Evolutionary conservation across 2,329 filamentous ascomycete genomes (phyloP).

Genomic region (Exophiala xenobiotica): DNA sequence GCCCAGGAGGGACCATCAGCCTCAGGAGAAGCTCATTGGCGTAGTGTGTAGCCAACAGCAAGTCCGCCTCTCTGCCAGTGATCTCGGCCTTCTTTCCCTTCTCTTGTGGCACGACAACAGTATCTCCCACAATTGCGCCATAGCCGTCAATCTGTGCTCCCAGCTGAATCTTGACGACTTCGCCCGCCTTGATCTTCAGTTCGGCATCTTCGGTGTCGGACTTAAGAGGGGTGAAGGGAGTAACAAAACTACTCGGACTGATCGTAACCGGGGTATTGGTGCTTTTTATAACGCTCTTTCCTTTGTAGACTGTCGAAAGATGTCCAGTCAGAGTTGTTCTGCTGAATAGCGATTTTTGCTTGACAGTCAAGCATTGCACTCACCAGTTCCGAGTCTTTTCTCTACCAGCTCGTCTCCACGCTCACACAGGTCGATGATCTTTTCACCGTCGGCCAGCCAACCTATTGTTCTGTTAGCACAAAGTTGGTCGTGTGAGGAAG

Average conservation of each 20-base stretch:
- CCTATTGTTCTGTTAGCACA: conserved; percentile 40
- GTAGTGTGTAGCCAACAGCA: conserved; percentile 88
- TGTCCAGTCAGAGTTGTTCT: background rate
- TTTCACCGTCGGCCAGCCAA: conserved; percentile 77
- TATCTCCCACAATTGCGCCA: conserved; percentile 93
- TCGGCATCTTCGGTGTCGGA: conserved; percentile 83
- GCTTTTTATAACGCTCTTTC: conserved; percentile 96
- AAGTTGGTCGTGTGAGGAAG: conserved; percentile 10
- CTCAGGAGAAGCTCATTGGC: conserved; percentile 92
- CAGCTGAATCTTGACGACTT: conserved; percentile 96
- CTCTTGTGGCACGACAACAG: conserved; percentile 68
- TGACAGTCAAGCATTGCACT: background rate
- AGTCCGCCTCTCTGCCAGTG: conserved; percentile 76
- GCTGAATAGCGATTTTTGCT: background rate
- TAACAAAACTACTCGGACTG: conserved; percentile 90
- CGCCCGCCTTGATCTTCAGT: conserved; percentile 74
- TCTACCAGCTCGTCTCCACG: conserved; percentile 93
- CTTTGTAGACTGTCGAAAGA: conserved; percentile 79
- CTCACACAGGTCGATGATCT: conserved; percentile 92
- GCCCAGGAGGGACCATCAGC: conserved; percentile 85
- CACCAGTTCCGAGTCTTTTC: conserved; percentile 71
- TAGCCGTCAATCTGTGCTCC: conserved; percentile 98
- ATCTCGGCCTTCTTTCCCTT: conserved; percentile 64
- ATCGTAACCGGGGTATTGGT: conserved; percentile 64
- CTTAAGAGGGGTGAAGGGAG: conserved; percentile 89